phyloP scores from a whole-genome alignment of 2,329 filamentous ascomycete genomes.

The Alternaria postmessia region DNA sequence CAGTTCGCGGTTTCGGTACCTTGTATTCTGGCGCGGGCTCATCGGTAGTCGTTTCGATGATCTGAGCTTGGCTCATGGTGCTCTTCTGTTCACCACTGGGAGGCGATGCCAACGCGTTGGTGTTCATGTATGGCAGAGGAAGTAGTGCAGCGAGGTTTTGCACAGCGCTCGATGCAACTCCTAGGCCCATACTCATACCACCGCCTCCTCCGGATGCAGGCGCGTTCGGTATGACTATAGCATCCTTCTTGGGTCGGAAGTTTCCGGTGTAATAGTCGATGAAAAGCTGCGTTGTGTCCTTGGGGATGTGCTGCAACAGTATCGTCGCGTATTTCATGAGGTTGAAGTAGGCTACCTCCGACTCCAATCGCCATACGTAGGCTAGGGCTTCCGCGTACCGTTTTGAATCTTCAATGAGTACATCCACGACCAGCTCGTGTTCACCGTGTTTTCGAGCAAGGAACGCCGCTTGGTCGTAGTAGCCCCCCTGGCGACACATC shows the following conservation, averaged over 20 bases:
- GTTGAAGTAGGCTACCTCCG: conserved; percentile 80
- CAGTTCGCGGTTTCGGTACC: conserved; percentile 81
- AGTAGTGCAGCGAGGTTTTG: conserved; percentile 86
- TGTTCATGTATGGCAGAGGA: conserved; percentile 84
- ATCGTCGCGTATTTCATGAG: conserved; percentile 96
- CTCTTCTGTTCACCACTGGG: conserved; percentile 61
- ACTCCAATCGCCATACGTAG: conserved; percentile 89
- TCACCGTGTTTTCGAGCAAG: conserved; percentile 94
- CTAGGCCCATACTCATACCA: conserved; percentile 49
- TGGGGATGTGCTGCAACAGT: conserved; percentile 83
- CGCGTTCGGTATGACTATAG: conserved; percentile 59
- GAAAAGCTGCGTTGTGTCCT: conserved; percentile 84
- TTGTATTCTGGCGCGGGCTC: conserved; percentile 70
- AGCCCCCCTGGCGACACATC: conserved; percentile 97
- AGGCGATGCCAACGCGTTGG: conserved; percentile 64
- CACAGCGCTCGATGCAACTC: conserved; percentile 74
- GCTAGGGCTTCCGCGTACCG: conserved; percentile 86
- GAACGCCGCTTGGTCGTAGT: conserved; percentile 95
- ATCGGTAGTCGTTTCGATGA: conserved; percentile 62
- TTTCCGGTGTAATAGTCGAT: conserved; percentile 93
- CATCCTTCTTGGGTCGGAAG: conserved; percentile 76
- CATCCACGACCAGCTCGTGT: conserved; percentile 91
- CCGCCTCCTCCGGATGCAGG: conserved; percentile 54
- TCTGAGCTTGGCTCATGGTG: conserved; percentile 62
- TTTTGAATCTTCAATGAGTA: conserved; percentile 93